Evolutionary conservation across 75 land plant genomes (phyloP).

Genomic region (Pinus taeda): DNA sequence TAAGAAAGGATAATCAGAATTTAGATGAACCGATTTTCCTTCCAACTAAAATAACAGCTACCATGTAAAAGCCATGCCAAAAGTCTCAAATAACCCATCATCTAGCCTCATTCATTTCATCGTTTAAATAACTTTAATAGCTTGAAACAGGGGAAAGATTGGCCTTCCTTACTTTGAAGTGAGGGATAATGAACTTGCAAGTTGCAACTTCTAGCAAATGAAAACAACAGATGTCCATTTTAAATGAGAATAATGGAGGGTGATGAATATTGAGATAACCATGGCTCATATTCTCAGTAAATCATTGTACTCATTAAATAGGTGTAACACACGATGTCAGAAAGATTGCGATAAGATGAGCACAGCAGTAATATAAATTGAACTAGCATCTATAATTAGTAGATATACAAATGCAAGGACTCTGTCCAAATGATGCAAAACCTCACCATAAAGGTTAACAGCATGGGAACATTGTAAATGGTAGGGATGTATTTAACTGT

Average conservation of each 20-base stretch:
- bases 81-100: too few species aligned
- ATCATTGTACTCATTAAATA: neutral
- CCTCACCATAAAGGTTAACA: neutral
- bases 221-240: neutral
- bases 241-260: neutral
- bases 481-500: neutral
- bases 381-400: neutral
- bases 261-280: neutral
- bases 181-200: too few species aligned
- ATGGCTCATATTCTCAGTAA: neutral
- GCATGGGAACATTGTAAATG: neutral
- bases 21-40: neutral
- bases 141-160: too few species aligned
- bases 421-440: neutral
- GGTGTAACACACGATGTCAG: neutral
- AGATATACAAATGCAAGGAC: neutral
- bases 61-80: neutral
- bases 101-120: too few species aligned
- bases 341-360: neutral
- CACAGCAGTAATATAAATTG: neutral
- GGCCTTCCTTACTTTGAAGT: too few species aligned
- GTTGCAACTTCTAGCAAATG: neutral
- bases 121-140: too few species aligned
- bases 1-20: neutral
- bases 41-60: neutral